Evolutionary conservation across 345 rosid species (phyloP), one percentile per base, ranked within the genome.

Genomic region (Bretschneidera sinensis): DNA sequence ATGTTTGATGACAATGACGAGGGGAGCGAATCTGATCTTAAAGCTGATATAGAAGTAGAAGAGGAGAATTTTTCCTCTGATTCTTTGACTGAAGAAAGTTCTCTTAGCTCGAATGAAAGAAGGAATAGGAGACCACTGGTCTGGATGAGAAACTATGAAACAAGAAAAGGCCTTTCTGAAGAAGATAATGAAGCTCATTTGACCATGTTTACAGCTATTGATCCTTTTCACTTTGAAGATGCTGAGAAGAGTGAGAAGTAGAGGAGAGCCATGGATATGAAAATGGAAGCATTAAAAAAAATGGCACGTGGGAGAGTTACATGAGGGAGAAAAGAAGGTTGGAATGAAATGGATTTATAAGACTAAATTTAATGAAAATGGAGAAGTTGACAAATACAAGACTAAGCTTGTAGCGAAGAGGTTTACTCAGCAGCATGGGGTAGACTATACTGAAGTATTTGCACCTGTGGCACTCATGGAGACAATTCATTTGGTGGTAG

Each of bases 211-310:
- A 4, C 23, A 21, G 13, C 51, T 15, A 48, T 21, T 53, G 43
- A 35, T 35, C 43, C 43, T 6, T 6, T 35, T 35, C 14, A 35
- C 43, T 6, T 35, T 35, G 43, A 35, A 35, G 43, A 35, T 6
- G 43, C 43, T 35, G 48, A 24, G 24, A 18, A 50, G 19, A 61
- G 55, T 28, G 55, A 61, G 19, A 49, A 60, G 48, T 48, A 45
- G 25, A 60, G 55, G 47, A 24, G 0, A 20, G 47, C 64, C 14
- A 60, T 60, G 47, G 25, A 60, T 60, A 17, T 49, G 14, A 22
- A 60, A 24, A 60, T 60, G 24, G 64, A 48, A 49, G 55, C 55
- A 60, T 60, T 25, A 50, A 60, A 1, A 24, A 31, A n/a, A 60
- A 48, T 60, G 43, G 18, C 14, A 25, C 47, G 16, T 60, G 55